phyloP scores from a whole-genome alignment of 768 basidiomycete genomes.

The Boletus pseudopeckii region DNA sequence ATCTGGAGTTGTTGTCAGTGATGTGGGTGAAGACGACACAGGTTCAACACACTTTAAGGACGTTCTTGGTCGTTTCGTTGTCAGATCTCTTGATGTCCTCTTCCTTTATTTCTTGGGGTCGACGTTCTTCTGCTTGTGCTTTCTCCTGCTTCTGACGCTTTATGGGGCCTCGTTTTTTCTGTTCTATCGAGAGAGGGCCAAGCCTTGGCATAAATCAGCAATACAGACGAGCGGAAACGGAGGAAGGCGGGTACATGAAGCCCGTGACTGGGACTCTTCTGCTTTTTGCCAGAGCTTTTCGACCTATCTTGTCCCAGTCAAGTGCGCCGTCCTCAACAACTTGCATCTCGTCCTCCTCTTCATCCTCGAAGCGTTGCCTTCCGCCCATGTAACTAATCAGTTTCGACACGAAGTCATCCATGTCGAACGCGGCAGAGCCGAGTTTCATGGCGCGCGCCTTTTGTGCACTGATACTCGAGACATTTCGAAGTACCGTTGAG shows the following conservation, averaged over 20 bases:
- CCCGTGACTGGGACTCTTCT: constrained; percentile 76
- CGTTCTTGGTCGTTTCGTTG: constrained; percentile 90
- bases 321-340: constrained; percentile 48
- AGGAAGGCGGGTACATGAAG: constrained; percentile 67
- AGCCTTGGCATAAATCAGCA: constrained; percentile 56
- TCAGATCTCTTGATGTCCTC: constrained; percentile 80
- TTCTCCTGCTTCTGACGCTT: constrained; percentile 72
- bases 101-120: constrained; percentile 78
- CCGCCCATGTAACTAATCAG: constrained; percentile 78
- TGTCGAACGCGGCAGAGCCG: constrained; percentile 84
- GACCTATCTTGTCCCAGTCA: constrained; percentile 86
- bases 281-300: constrained; percentile 77
- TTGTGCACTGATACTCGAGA: constrained; percentile 75
- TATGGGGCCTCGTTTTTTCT: constrained; percentile 62
- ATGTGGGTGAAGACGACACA: not conserved
- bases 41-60: constrained; percentile 53
- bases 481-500: constrained; percentile 72
- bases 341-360: constrained; percentile 52
- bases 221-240: not conserved
- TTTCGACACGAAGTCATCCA: constrained; percentile 84
- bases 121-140: constrained; percentile 60
- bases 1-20: constrained; percentile 44
- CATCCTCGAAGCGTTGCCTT: constrained; percentile 44
- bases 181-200: constrained; percentile 84
- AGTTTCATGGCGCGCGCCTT: constrained; percentile 92